These are phyloP conservation scores for Cytospora piceae DNA, from an alignment of 2,329 filamentous ascomycete genomes.

Conservation along the genomic window DNA sequence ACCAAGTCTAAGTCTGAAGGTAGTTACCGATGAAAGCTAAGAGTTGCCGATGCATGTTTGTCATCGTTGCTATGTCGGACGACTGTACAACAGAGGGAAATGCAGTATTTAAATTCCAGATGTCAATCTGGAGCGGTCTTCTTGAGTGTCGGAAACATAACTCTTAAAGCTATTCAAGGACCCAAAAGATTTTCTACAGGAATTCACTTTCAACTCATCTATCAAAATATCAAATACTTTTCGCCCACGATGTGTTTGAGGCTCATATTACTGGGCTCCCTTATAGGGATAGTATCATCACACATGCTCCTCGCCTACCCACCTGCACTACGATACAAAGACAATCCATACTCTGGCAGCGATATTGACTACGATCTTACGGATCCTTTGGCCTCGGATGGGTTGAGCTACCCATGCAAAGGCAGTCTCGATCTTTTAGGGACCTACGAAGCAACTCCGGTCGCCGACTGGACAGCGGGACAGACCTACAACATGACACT, in stretches of 20 bases:
- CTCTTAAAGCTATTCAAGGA: too few species aligned
- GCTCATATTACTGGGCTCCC: neutral
- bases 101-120: too few species aligned
- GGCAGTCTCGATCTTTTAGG: conserved; percentile 41
- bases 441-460: conserved; percentile 43
- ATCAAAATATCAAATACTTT: too few species aligned
- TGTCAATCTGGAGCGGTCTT: too few species aligned
- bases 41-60: too few species aligned
- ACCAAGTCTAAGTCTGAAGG: too few species aligned
- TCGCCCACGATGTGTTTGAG: neutral
- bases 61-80: too few species aligned
- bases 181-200: too few species aligned
- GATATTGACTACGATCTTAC: conserved; percentile 60
- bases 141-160: too few species aligned
- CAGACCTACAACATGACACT: conserved; percentile 56
- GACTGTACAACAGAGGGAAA: too few species aligned
- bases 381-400: conserved; percentile 55
- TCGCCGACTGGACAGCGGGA: conserved; percentile 57
- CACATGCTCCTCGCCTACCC: conserved; percentile 23
- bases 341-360: conserved; percentile 37
- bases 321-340: conserved; percentile 14
- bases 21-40: too few species aligned
- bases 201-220: too few species aligned
- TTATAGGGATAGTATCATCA: neutral
- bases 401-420: conserved; percentile 66